Base-by-base conservation (phyloP, 2,329 filamentous ascomycete species). In the Aspergillus oerlinghausenensis region DNA sequence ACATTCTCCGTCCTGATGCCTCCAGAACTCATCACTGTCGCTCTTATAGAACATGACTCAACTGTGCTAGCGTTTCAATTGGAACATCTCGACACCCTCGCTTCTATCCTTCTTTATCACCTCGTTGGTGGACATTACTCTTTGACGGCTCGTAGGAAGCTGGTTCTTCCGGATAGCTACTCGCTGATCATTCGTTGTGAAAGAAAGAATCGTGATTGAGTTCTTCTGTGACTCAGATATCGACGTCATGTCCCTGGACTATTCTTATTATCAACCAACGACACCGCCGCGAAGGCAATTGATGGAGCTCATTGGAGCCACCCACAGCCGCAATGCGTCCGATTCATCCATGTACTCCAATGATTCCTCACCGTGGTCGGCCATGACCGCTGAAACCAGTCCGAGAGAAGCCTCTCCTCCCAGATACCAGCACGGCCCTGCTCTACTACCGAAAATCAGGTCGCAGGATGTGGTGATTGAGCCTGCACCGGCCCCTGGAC, bases 371-470 rank as follows among this genome's bases (percentile, higher is more conserved):
- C 84, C 84, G 47, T 88, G 88, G 71, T 89, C 88, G 47, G 79
- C 85, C 65, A 81, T 84, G 76, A 89, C 87, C 21, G 80, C 83
- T 63, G 80, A 84, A 65, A 88, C 86, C 53, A 92, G 88, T 11
- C 89, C 89, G 53, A 82, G 82, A 53, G 80, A 83, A 61, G 88
- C 89, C 35, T 71, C 70, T 23, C 89, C 90, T 58, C 84, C 92
- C 65, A 83, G 87, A 59, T 88, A 90, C 60, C 88, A 92, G 75
- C 90, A 90, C 52, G 78, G 77, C 21, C 90, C 90, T 52, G 79
- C 90, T 50, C 79, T 96, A 58, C 81, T 96, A 32, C 91, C 91
- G 68, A 94, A 92, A 81, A 92, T 95, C 77, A 84, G 91, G 59
- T 84, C 84, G 43, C 91, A 94, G 75, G 91, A 96, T 75, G 88